Evolutionary conservation across 495 filamentous ascomycete genomes (phyloP).

Genomic region (Penicillium turbatum): DNA sequence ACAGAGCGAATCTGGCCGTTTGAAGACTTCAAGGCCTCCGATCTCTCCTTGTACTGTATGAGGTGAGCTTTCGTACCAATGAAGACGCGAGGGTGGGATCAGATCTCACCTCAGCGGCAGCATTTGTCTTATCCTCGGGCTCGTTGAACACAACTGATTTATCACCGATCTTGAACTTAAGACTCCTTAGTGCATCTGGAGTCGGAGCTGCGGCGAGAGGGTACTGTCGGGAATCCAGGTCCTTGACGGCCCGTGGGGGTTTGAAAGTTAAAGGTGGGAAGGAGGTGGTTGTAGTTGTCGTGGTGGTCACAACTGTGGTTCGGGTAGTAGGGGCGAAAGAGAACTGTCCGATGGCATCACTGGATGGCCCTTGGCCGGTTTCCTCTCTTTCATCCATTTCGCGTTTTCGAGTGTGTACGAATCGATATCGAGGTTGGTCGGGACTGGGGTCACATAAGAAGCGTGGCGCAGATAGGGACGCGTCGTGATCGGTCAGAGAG

Average conservation of each 20-base stretch:
- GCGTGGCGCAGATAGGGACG: constrained; percentile 14
- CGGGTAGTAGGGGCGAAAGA: constrained; percentile 68
- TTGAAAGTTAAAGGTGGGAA: constrained; percentile 80
- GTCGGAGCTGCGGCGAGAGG: constrained; percentile 80
- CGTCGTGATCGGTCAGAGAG: constrained; percentile 15
- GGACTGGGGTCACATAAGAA: constrained; percentile 11
- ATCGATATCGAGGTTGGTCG: constrained; percentile 10
- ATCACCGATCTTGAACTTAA: constrained; percentile 69
- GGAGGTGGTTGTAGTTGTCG: constrained; percentile 85
- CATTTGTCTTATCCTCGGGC: constrained; percentile 53
- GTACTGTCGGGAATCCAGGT: constrained; percentile 83
- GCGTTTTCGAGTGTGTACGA: constrained; percentile 12
- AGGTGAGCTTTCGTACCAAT: constrained; percentile 10
- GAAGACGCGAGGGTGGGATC: not conserved
- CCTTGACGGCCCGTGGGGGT: constrained; percentile 64
- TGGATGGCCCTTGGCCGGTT: constrained; percentile 20
- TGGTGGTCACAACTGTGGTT: constrained; percentile 83
- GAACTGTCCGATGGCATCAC: constrained; percentile 54
- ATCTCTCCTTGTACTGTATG: constrained; percentile 47
- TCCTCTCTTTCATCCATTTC: constrained; percentile 33
- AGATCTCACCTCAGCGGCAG: constrained; percentile 55
- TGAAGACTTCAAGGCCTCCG: constrained; percentile 46
- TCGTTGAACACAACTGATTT: constrained; percentile 63
- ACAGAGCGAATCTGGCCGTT: constrained; percentile 54
- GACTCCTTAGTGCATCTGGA: constrained; percentile 64